Conservation (phyloP, 2,329 filamentous ascomycete genomes). For the Didymosphaeria variabile region DNA sequence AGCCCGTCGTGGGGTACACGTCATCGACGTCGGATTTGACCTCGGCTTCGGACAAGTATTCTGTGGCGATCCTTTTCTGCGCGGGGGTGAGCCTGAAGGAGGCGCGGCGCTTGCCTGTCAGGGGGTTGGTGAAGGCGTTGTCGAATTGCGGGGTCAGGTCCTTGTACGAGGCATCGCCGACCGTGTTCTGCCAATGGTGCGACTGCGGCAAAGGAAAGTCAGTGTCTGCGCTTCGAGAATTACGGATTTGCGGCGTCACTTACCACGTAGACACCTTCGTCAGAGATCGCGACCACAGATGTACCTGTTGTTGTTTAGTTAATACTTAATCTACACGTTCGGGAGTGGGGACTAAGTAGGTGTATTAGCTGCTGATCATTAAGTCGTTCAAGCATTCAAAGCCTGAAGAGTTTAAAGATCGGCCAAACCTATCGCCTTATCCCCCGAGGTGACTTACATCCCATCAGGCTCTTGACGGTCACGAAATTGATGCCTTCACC, state of each 20-base stretch:
- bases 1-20: constrained; percentile 2
- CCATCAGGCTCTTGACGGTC: constrained; percentile 6
- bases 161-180: constrained; percentile 2
- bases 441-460: too few relatives aligned
- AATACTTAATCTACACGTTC: too few relatives aligned
- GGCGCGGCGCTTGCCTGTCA: constrained; percentile 5
- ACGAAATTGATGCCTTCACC: constrained; percentile 1
- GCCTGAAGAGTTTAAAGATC: too few relatives aligned
- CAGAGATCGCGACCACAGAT: constrained; percentile 2
- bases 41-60: background rate
- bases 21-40: background rate
- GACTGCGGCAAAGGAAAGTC: constrained; percentile 1
- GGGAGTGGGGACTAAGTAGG: too few relatives aligned
- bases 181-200: constrained; percentile 2
- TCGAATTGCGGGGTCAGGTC: constrained; percentile 3
- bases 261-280: constrained; percentile 4
- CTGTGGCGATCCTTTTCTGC: background rate
- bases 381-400: too few relatives aligned
- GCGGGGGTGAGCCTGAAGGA: constrained; percentile 4
- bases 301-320: too few relatives aligned
- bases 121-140: constrained; percentile 7
- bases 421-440: too few relatives aligned
- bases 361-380: too few relatives aligned
- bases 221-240: background rate
- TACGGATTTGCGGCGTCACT: background rate